These are phyloP conservation scores for Lichina pygmaea DNA, from an alignment of 495 filamentous ascomycete species.

Conservation along the genomic window DNA sequence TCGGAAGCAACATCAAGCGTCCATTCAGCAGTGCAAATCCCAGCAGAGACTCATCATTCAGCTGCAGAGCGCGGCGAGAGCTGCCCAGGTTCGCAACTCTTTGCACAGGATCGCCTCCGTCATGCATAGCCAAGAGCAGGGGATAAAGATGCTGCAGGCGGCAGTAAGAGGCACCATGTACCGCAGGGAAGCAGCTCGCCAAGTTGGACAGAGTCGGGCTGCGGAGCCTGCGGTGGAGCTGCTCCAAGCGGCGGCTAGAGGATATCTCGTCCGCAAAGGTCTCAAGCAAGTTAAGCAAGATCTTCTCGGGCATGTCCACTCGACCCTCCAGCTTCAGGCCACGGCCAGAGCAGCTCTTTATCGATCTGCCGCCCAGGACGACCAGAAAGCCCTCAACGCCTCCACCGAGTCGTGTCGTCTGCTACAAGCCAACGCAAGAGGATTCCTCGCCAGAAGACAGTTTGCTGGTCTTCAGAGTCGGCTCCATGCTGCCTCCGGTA, in stretches of 20 bases:
- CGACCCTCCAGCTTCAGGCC: constrained; percentile 4
- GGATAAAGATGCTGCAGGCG: constrained; percentile 30
- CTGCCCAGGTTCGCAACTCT: constrained; percentile 41
- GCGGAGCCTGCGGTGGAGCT: constrained; percentile 8
- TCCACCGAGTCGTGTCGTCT: constrained; percentile 9
- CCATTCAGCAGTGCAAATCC: constrained; percentile 25
- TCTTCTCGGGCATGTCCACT: constrained; percentile 8
- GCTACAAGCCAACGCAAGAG: constrained; percentile 22
- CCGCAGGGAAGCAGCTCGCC: constrained; percentile 20
- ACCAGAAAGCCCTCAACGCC: constrained; percentile 11
- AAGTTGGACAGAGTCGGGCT: constrained; percentile 21
- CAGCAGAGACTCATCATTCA: constrained; percentile 44
- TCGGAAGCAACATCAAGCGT: too few relatives aligned
- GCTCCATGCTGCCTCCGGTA: not conserved
- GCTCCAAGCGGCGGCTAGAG: constrained; percentile 16
- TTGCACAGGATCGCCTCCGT: constrained; percentile 28
- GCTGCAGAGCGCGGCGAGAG: constrained; percentile 68
- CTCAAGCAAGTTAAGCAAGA: constrained; percentile 22
- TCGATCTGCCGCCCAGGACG: constrained; percentile 2
- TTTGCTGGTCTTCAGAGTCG: constrained; percentile 3
- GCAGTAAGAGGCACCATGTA: constrained; percentile 31
- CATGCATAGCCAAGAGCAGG: constrained; percentile 24
- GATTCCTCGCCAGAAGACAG: constrained; percentile 7
- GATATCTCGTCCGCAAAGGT: not conserved
- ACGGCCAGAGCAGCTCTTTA: constrained; percentile 4